Base-by-base conservation (phyloP, 1,284 basidiomycete genomes). In the Ceratobasidium sp. region DNA sequence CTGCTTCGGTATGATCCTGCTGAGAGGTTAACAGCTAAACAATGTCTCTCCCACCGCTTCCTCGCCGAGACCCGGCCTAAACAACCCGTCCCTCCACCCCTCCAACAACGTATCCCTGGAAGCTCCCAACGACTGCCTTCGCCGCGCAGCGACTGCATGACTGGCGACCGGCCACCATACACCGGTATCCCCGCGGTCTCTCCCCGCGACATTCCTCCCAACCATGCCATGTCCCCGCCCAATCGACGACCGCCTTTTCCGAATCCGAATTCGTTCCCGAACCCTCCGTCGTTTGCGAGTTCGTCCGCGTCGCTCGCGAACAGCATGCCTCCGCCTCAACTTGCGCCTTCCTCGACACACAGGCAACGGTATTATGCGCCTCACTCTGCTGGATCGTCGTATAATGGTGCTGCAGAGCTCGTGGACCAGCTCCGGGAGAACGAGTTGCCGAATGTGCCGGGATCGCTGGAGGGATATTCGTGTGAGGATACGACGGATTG, bases 1-100 rank as follows among this genome's bases (percentile, higher is more conserved):
- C 86, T 98, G 18, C 87, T 99, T 72, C 92, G 91, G 78, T 99
- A 98, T 82, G 94, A 99, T 79, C 97, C 98, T 16, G 89, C 89
- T 52, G 84, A 86, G 59, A 90, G 98, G 43, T 84, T 98, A 67
- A 98, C 95, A 5, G 93, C 95, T 74, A 86, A 86, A 35, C 88
- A 96, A 80, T 98, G 96, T 80, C 84, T 98, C 72, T 86, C 94
- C 46, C 96, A 98, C 82, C 86, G 89, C 18, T 99, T 98, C 84
- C 89, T 98, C 76, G 85, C 86, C 73, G 91, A 85, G 57, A 84
- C 86, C 84, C 74, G 87, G 81, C 82, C 91, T 84, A 59, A 81
- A 74, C 76, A 78, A 55, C 75, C 80, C 35, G 75, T 79, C n/a
- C 66, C 74, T 4, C 69, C 79, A 57, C 74, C 78, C 30, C 59